Conservation (phyloP, 495 filamentous ascomycete species). For the Daldinia bambusicola region DNA sequence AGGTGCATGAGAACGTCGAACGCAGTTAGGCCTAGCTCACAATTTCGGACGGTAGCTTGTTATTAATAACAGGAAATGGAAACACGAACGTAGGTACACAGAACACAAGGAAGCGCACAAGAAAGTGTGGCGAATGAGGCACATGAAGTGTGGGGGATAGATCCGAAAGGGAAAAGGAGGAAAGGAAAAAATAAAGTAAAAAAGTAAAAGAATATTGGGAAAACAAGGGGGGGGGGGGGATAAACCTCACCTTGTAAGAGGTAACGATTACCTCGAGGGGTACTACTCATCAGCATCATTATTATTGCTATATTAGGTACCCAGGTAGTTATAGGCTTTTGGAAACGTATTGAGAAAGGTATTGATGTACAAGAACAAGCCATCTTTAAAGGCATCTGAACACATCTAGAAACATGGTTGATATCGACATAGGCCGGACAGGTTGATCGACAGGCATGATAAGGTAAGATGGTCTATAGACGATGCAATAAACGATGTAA, state of each 20-base stretch:
- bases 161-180: not conserved
- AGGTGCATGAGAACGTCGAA: not conserved
- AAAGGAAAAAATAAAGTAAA: not conserved
- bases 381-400: too few relatives aligned
- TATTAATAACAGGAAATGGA: not conserved
- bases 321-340: too few relatives aligned
- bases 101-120: not conserved
- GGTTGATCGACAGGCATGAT: too few relatives aligned
- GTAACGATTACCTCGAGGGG: too few relatives aligned
- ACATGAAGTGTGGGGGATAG: slow-evolving; percentile 4
- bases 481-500: not conserved
- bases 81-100: not conserved
- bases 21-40: not conserved
- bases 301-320: too few relatives aligned
- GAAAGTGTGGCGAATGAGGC: slow-evolving; percentile 8
- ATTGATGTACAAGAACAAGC: not conserved
- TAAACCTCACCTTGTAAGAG: too few relatives aligned
- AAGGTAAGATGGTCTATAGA: too few relatives aligned
- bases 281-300: too few relatives aligned
- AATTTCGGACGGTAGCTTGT: not conserved
- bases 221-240: too few relatives aligned
- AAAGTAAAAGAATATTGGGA: not conserved
- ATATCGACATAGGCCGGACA: too few relatives aligned
- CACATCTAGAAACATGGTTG: too few relatives aligned
- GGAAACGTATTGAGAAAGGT: too few relatives aligned